Conservation (phyloP, 2,329 filamentous ascomycete genomes). For the Colletotrichum incanum region DNA sequence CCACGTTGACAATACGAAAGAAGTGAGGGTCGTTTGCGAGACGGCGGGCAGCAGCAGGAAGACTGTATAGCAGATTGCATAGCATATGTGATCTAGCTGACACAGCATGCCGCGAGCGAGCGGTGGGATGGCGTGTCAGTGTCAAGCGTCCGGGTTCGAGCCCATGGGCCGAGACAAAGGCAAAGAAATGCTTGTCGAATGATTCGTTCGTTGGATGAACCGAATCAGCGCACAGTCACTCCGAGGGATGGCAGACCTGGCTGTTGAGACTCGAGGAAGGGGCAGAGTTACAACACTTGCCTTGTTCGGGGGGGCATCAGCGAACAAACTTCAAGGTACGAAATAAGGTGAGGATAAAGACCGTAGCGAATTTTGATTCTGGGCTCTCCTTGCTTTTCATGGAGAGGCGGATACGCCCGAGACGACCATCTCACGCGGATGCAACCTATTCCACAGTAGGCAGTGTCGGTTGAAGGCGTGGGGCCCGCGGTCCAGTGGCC, state of each 20-base stretch:
- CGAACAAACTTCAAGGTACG: neutral
- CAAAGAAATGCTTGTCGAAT: conserved; percentile 21
- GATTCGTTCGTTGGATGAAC: conserved; percentile 23
- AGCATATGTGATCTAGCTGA: conserved; percentile 17
- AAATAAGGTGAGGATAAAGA: neutral
- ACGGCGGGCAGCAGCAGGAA: conserved; percentile 20
- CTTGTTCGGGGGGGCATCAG: neutral
- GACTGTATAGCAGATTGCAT: neutral
- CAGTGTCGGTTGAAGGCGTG: conserved; percentile 11
- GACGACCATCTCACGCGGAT: conserved; percentile 21
- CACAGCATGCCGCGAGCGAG: conserved; percentile 15
- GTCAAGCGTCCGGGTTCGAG: conserved; percentile 16
- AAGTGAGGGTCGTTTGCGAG: conserved; percentile 4
- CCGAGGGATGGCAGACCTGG: neutral
- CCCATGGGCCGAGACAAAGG: conserved; percentile 17
- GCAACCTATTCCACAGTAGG: neutral
- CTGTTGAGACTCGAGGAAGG: neutral
- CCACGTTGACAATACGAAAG: conserved; percentile 14
- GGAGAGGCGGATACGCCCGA: conserved; percentile 35
- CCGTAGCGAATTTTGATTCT: neutral
- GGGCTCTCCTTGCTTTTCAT: conserved; percentile 18
- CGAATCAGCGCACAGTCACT: conserved; percentile 13
- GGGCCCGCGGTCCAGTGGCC: neutral
- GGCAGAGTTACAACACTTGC: neutral
- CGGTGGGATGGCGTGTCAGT: conserved; percentile 22